Conservation (phyloP, 2,329 filamentous ascomycete genomes). For the Monilinia fructigena region DNA sequence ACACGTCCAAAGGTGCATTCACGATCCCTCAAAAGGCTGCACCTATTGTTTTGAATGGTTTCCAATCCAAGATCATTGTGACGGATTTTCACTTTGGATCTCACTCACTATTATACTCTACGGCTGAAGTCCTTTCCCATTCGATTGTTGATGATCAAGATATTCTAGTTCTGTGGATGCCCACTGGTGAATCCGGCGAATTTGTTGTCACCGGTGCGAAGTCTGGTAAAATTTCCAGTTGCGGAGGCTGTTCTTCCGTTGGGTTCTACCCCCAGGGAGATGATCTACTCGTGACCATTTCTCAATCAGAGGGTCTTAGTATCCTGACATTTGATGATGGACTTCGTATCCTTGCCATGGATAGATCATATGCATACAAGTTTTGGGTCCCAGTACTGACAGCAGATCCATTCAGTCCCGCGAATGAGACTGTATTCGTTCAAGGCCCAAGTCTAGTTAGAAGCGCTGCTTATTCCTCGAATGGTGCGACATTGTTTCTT, state of each 20-base stretch:
- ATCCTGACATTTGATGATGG: conserved; percentile 49
- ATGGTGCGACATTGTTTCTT: conserved; percentile 43
- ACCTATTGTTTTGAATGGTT: conserved; percentile 55
- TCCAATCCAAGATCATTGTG: conserved; percentile 61
- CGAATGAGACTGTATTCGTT: conserved; percentile 46
- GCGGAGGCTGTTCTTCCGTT: conserved; percentile 45
- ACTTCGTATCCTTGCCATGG: conserved; percentile 51
- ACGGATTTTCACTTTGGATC: conserved; percentile 57
- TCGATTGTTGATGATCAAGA: conserved; percentile 49
- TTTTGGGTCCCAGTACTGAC: conserved; percentile 56
- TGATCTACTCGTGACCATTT: conserved; percentile 49
- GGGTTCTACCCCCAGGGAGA: conserved; percentile 45
- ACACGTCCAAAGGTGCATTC: conserved; percentile 54
- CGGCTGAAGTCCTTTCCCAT: conserved; percentile 55
- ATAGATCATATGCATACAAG: conserved; percentile 53
- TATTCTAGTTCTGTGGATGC: conserved; percentile 53
- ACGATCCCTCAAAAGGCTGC: conserved; percentile 53
- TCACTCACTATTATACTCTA: conserved; percentile 54
- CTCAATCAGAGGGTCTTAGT: conserved; percentile 49
- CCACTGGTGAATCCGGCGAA: conserved; percentile 54
- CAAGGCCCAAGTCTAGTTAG: conserved; percentile 55
- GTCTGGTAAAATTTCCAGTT: conserved; percentile 50
- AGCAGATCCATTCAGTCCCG: conserved; percentile 41
- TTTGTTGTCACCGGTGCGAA: conserved; percentile 53
- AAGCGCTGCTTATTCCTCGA: conserved; percentile 40